Percentiles rank a stretch among this genome's conserved stretches.
These are phyloP conservation scores for Macadamia tetraphylla DNA, from an alignment of 164 flowering plant genomes.

Conservation along the genomic window DNA sequence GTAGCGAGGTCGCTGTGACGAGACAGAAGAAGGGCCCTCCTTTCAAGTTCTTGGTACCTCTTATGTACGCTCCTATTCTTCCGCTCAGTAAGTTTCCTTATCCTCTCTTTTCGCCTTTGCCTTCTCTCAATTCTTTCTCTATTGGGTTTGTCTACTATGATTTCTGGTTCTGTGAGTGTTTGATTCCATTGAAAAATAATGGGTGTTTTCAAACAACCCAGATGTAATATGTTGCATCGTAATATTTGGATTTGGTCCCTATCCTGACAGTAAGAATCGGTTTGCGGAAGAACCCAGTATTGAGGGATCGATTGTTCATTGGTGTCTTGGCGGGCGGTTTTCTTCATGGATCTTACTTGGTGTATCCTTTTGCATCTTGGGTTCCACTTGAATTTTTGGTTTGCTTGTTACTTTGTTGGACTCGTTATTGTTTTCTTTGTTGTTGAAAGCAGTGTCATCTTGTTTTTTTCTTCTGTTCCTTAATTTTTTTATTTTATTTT, in stretches of 20 bases:
- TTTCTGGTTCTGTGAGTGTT: too few species aligned
- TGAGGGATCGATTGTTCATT: constrained; percentile 85
- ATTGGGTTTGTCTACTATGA: too few species aligned
- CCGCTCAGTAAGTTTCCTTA: constrained; percentile 69
- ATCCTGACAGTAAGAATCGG: constrained; percentile 62
- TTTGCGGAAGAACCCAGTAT: constrained; percentile 64
- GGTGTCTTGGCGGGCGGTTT: constrained; percentile 84
- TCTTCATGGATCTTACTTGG: constrained; percentile 79
- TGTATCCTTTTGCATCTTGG: constrained; percentile 67
- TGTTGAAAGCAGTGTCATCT: neutral
- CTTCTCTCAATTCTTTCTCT: too few species aligned
- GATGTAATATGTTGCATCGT: neutral
- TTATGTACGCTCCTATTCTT: constrained; percentile 86
- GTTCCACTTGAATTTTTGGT: neutral
- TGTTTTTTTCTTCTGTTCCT: neutral
- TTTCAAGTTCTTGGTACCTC: constrained; percentile 70
- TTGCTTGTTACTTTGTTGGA: neutral
- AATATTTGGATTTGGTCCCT: constrained; percentile 1
- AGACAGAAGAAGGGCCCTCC: constrained; percentile 42
- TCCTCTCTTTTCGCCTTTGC: neutral
- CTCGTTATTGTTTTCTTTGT: neutral
- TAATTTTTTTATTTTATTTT: neutral
- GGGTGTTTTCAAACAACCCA: too few species aligned
- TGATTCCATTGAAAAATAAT: too few species aligned
- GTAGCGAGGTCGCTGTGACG: constrained; percentile 37